Base-by-base conservation (phyloP, 257 asterid species). In the Rehmannia glutinosa region DNA sequence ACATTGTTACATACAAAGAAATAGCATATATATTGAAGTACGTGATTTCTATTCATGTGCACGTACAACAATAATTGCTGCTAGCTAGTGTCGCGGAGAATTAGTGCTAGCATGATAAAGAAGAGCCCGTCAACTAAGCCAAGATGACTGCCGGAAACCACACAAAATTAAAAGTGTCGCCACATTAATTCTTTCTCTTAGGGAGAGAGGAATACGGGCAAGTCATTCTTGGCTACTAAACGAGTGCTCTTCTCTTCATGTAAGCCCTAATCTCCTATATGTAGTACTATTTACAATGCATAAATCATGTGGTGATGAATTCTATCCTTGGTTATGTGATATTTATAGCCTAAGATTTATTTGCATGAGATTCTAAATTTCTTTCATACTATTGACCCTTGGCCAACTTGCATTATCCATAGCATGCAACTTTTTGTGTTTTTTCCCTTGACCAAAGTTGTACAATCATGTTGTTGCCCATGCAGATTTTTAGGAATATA, bases 181-280 rank as follows among this genome's bases (percentile, higher is more conserved):
- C n/a, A n/a, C n/a, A n/a, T n/a, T n/a, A n/a, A 39, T 16, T 25
- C 28, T 12, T 53, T 2, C 68, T 41, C 27, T 24, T 62, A 3
- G 10, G 27, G 4, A 3, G 39, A 52, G 33, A 24, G n/a, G 42
- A 55, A 42, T 46, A 38, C 59, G 38, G 69, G 62, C 68, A 70
- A 35, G 74, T 13, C 70, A 64, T 64, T 49, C 59, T 64, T 64
- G 70, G 70, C 61, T 65, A 35, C 6, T 35, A 65, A 49, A 47
- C 53, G 20, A 38, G 41, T 25, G 3, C 71, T 51, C 42, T 66
- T 50, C 24, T n/a, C 39, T 8, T 35, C 71, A 50, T 51, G 49
- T 41, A 50, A 50, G 41, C 1, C 51, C 50, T 21, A n/a, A n/a
- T 43, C 30, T 66, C 52, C 71, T 51, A 10, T 1, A 36, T 8